These are phyloP conservation scores for Lanzia echinophila DNA, from an alignment of 2,329 filamentous ascomycete species.

Conservation along the genomic window DNA sequence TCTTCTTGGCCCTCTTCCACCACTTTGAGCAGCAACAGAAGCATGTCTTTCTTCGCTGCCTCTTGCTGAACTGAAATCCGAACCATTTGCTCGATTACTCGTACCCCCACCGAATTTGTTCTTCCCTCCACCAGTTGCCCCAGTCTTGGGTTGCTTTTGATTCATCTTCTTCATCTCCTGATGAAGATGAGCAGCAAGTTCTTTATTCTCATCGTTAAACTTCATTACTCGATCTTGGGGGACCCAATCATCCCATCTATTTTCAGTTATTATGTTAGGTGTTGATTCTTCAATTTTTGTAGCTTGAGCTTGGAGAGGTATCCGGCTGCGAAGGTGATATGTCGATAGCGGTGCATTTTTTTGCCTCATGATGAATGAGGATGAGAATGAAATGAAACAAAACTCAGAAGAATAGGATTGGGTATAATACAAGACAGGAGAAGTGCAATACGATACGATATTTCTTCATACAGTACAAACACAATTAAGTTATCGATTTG, in stretches of 20 bases:
- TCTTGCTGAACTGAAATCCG: slow-evolving; percentile 56
- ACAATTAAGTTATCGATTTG: no score
- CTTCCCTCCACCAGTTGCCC: slow-evolving; percentile 53
- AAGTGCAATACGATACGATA: no score
- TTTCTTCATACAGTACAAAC: no score
- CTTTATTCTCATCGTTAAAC: slow-evolving; percentile 89
- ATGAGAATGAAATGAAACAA: no score
- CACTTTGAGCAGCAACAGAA: slow-evolving; percentile 49
- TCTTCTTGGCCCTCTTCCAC: slow-evolving; percentile 57
- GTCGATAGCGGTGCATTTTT: neutral
- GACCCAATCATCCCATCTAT: slow-evolving; percentile 92
- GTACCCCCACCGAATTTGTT: slow-evolving; percentile 35
- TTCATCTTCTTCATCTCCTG: slow-evolving; percentile 52
- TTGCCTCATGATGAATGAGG: no score
- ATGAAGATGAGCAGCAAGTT: slow-evolving; percentile 69
- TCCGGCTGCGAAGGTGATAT: neutral
- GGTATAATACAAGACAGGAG: no score
- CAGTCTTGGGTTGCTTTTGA: slow-evolving; percentile 33
- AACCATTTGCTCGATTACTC: slow-evolving; percentile 44
- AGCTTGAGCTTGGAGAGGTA: neutral
- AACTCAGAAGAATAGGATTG: no score
- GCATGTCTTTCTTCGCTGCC: slow-evolving; percentile 74
- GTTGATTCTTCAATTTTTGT: neutral
- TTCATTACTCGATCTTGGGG: slow-evolving; percentile 88
- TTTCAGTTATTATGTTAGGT: neutral